Base-by-base conservation (phyloP, 2,329 filamentous ascomycete genomes). In the Thielaviopsis musarum region DNA sequence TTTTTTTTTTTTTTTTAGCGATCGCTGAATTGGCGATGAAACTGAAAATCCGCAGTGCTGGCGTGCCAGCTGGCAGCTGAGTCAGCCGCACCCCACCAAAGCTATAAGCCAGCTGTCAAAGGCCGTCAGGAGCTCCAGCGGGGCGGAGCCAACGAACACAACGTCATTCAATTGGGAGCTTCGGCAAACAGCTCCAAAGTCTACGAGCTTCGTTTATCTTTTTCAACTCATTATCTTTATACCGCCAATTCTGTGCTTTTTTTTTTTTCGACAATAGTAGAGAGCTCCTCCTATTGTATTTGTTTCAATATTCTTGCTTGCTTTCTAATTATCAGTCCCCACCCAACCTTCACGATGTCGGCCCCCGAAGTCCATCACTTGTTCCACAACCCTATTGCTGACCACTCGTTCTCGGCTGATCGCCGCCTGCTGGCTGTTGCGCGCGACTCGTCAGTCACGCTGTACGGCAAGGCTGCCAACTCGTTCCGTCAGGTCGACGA, bases 401-500 rank as follows among this genome's bases (percentile, higher is more conserved):
- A 98, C 77, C 93, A 98, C 74, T 96, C 91, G 61, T 98, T 98
- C 81, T 95, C 91, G 64, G 84, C 89, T 63, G 93, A 98, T 74
- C 88, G 84, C 70, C 77, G 84, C 71, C 91, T 86, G 28, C 80
- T 98, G 61, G 93, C 93, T 61, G 91, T 98, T 61, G 88, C 91
- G 64, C 87, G 89, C 67, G 91, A 97, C 70, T 90, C 85, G 69
- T 81, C 83, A 65, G 85, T 98, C 67, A 90, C 96, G 77, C 83
- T 98, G 51, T 97, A 96, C 72, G 76, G 80, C 67, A 80, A 78
- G 66, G 78, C 78, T 60, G 89, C 87, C 69, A 82, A 75, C 67
- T 80, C 83, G 64, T 96, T 91, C 74, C 83, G 83, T 70, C 77
- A 96, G 65, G 85, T 91, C 70, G 90, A 97, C 71, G 89, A 96